Evolutionary conservation across 139 green algal species (phyloP), one percentile per base, ranked within the genome.

Genomic region (Auxenochlorella pyrenoidosa): DNA sequence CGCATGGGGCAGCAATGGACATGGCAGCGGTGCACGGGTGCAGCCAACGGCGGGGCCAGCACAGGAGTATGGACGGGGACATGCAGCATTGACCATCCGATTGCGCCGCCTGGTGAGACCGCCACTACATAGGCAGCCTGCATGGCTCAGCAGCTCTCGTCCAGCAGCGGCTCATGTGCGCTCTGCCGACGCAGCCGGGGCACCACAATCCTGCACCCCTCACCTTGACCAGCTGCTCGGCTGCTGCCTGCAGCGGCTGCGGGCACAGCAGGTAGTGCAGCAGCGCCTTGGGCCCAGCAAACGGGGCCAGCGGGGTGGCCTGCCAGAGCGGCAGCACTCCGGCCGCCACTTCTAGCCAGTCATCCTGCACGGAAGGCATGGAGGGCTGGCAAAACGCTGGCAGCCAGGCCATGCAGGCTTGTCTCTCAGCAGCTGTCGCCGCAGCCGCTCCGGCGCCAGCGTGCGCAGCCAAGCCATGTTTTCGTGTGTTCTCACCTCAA

Each of bases 291-390:
- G 68, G 86, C 10, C 78, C 79, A 1, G 79, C 79, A 60, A 82
- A 86, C 5, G 86, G 86, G 15, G 83, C 70, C 54, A 89, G 70
- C 18, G 86, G 79, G 22, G 79, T 78, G 47, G 72, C 38, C 38
- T 68, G 36, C 86, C 86, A 89, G 54, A 89, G 43, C 22, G 68
- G 72, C 79, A 89, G 70, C 79, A 86, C 70, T 12, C 60, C 41
- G 2, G 79, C 51, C 3, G 86, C 22, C 70, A 87, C 68, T 40
- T 89, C 86, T 51, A 89, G 79, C 86, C 86, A 89, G 70, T 89
- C 86, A 0, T 82, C 86, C 86, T 89, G 85, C 54, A 28, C 26
- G 8, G 16, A 41, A 19, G 36, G 12, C 26, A 30, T 13, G 15
- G 70, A 30, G 70, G 19, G 10, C 12, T 6, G 5, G 1, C 5